These are phyloP conservation scores for Cladosporium colombiae DNA, from an alignment of 2,329 filamentous ascomycete genomes.

Conservation along the genomic window DNA sequence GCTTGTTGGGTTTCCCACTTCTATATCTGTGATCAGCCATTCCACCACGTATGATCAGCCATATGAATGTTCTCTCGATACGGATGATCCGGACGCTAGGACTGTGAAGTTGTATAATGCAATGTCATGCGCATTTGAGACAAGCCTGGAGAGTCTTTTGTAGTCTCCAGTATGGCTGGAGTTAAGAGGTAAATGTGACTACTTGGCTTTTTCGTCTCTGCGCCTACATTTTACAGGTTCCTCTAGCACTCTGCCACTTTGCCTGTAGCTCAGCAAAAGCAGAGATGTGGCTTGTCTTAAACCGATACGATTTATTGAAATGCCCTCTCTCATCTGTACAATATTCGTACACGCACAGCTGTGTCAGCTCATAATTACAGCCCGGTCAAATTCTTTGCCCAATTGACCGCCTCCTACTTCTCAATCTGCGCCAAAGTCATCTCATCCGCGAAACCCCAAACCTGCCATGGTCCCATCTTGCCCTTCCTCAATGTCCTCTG, in stretches of 20 bases:
- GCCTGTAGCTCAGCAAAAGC: too few species aligned
- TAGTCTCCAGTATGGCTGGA: too few species aligned
- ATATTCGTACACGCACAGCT: background rate
- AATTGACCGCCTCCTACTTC: constrained; percentile 21
- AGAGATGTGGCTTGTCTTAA: too few species aligned
- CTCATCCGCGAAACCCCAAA: constrained; percentile 52
- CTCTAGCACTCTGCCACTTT: too few species aligned
- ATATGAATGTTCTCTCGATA: too few species aligned
- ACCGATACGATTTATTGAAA: background rate
- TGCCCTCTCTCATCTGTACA: constrained; percentile 5
- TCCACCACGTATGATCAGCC: background rate
- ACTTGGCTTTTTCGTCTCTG: too few species aligned
- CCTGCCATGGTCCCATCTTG: constrained; percentile 48
- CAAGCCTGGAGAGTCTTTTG: too few species aligned
- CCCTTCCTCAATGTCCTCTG: constrained; percentile 48
- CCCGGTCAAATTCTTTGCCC: constrained; percentile 9
- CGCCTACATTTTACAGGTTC: too few species aligned
- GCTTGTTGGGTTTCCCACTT: background rate
- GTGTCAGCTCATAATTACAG: background rate
- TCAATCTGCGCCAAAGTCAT: constrained; percentile 43
- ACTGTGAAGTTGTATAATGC: too few species aligned
- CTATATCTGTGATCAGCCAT: background rate
- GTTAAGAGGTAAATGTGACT: too few species aligned
- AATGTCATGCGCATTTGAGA: too few species aligned
- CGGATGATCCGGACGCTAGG: too few species aligned